Conservation (phyloP, 1,284 basidiomycete species). For the Paramarasmius palmivorus region DNA sequence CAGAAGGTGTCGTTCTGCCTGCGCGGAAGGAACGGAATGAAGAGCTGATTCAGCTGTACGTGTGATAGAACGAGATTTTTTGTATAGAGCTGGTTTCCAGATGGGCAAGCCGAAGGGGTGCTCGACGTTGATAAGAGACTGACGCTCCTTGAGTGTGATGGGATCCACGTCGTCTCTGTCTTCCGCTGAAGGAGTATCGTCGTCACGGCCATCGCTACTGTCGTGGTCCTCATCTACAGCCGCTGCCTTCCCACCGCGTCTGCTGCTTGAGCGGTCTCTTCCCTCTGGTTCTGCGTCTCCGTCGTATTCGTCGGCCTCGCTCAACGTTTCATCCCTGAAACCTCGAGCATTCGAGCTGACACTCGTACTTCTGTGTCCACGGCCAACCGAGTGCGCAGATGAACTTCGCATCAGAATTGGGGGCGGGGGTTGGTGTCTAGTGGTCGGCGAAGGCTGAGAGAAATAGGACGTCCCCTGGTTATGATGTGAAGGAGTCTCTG, state of each 20-base stretch:
- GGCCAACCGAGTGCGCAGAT: constrained; percentile 48
- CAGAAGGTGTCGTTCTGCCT: constrained; percentile 87
- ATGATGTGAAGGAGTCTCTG: constrained; percentile 62
- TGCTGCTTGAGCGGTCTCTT: constrained; percentile 5
- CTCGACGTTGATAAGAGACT: constrained; percentile 98
- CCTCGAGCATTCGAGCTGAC: constrained; percentile 50
- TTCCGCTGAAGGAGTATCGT: constrained; percentile 26
- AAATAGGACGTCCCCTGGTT: constrained; percentile 70
- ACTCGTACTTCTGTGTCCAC: constrained; percentile 59
- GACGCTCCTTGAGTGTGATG: constrained; percentile 94
- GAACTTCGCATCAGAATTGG: constrained; percentile 46
- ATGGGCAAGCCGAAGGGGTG: constrained; percentile 99
- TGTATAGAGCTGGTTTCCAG: constrained; percentile 99
- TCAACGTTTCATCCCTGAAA: constrained; percentile 48
- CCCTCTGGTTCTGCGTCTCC: constrained; percentile 9
- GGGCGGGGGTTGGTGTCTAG: constrained; percentile 29
- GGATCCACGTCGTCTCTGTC: constrained; percentile 71
- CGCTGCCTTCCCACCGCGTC: constrained; percentile 22
- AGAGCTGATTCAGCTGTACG: constrained; percentile 94
- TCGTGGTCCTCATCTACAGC: constrained; percentile 11
- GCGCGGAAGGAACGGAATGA: constrained; percentile 89
- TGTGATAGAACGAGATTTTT: constrained; percentile 96
- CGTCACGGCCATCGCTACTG: constrained; percentile 28
- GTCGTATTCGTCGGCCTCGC: constrained; percentile 45
- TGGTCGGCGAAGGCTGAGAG: not conserved